A percentile compares a stretch with the other conserved stretches of the same genome.
phyloP scores from a whole-genome alignment of 176 grass and related monocot species.

The Ampelocalamus luodianensis region DNA sequence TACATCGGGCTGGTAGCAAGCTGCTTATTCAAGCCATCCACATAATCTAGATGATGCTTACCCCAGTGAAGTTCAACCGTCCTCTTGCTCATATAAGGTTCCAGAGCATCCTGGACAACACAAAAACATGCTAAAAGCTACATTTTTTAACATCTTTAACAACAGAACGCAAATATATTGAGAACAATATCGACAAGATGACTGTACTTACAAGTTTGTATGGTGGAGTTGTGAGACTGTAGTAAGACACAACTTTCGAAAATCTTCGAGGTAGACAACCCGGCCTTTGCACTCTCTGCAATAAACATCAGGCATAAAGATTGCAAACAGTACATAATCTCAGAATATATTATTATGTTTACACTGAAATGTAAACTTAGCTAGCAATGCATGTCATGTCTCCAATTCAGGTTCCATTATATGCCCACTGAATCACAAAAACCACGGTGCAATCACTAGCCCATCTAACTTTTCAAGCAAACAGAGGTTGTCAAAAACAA shows the following conservation, averaged over 20 bases:
- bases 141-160: not conserved
- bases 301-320: conserved; percentile 25
- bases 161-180: not conserved
- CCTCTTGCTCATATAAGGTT: conserved; percentile 88
- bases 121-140: not conserved
- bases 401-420: not conserved
- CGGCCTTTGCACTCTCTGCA: conserved; percentile 42
- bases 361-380: not conserved
- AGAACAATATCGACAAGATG: not conserved
- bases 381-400: not conserved
- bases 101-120: conserved; percentile 72
- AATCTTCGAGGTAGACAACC: conserved; percentile 33
- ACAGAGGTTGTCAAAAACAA: too few relatives aligned
- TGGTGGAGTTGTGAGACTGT: conserved; percentile 75
- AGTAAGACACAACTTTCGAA: conserved; percentile 62
- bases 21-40: conserved; percentile 80
- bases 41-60: conserved; percentile 68
- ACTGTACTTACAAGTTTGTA: conserved; percentile 65
- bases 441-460: not conserved
- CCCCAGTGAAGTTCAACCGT: conserved; percentile 87
- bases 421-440: not conserved
- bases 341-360: not conserved
- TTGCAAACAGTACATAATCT: not conserved
- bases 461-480: not conserved
- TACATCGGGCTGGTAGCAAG: conserved; percentile 72